Conservation (phyloP, 169 alveolate species). For the Plasmodium falciparum region DNA sequence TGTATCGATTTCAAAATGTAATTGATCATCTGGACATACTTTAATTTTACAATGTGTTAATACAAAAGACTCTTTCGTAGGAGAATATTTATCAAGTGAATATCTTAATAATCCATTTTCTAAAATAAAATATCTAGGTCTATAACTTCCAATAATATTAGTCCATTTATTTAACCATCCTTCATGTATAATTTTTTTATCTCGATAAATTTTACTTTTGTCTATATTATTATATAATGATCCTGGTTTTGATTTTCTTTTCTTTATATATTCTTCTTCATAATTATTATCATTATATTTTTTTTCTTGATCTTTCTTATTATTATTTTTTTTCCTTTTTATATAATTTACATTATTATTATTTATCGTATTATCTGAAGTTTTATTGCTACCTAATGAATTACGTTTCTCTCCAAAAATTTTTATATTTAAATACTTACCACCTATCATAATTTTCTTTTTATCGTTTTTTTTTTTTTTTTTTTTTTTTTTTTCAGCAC, state of each 20-base stretch:
- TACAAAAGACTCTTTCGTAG: conserved; percentile 84
- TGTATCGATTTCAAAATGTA: conserved; percentile 85
- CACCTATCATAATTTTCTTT: conserved; percentile 41
- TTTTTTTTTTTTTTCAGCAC: neutral
- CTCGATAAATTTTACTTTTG: conserved; percentile 23
- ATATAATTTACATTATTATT: neutral
- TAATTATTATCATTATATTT: neutral
- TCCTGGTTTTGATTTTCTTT: neutral
- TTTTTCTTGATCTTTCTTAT: neutral
- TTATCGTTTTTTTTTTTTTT: conserved; percentile 1
- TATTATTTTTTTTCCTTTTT: neutral
- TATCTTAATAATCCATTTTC: conserved; percentile 86
- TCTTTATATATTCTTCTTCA: too few species aligned
- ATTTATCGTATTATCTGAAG: conserved; percentile 14
- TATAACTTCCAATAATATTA: conserved; percentile 89
- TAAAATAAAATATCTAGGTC: conserved; percentile 89
- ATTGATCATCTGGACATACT: conserved; percentile 86
- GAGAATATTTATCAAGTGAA: conserved; percentile 85
- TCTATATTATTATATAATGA: neutral
- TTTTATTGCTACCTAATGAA: neutral
- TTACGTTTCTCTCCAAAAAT: conserved; percentile 54
- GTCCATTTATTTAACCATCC: conserved; percentile 93
- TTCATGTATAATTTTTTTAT: conserved; percentile 84
- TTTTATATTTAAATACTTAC: conserved; percentile 53
- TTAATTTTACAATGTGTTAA: conserved; percentile 84